Evolutionary conservation across 2,329 filamentous ascomycete species (phyloP).

Genomic region (Trichoderma sp.): DNA sequence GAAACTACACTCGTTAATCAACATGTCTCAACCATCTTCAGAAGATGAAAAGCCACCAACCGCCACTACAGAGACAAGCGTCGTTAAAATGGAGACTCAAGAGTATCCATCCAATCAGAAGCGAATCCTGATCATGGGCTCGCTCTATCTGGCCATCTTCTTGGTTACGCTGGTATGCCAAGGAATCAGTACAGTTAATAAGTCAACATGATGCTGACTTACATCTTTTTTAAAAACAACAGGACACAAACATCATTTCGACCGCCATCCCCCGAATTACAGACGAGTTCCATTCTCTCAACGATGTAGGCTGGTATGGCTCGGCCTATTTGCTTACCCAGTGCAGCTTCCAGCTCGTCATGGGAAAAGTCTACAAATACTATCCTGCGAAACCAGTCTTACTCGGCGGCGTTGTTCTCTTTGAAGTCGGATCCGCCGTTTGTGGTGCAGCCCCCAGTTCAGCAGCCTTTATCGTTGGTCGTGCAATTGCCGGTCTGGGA

Average conservation of each 20-base stretch:
- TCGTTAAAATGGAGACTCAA: background rate
- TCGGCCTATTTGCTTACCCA: slow-evolving; percentile 14
- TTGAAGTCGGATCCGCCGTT: slow-evolving; percentile 55
- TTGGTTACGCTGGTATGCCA: slow-evolving; percentile 16
- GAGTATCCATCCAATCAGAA: slow-evolving; percentile 23
- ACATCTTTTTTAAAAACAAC: background rate
- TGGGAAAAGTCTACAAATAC: slow-evolving; percentile 47
- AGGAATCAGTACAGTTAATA: background rate
- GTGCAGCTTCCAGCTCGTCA: slow-evolving; percentile 23
- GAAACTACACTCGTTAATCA: background rate
- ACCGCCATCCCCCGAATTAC: slow-evolving; percentile 21
- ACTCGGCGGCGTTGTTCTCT: slow-evolving; percentile 48
- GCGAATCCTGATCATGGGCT: slow-evolving; percentile 12
- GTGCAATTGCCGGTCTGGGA: slow-evolving; percentile 49
- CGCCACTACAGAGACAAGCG: background rate
- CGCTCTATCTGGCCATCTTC: slow-evolving; percentile 16
- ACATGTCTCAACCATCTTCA: background rate
- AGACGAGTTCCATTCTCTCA: slow-evolving; percentile 19
- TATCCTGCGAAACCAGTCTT: slow-evolving; percentile 53
- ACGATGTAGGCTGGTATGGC: slow-evolving; percentile 26
- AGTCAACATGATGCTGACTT: background rate
- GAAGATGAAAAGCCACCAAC: slow-evolving; percentile 13
- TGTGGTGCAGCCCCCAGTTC: slow-evolving; percentile 46
- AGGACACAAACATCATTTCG: slow-evolving; percentile 19
- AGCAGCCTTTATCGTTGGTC: slow-evolving; percentile 50